Evolutionary conservation across 208 protist genomes (phyloP).

Genomic region (Acanthamoeba lenticulata): DNA sequence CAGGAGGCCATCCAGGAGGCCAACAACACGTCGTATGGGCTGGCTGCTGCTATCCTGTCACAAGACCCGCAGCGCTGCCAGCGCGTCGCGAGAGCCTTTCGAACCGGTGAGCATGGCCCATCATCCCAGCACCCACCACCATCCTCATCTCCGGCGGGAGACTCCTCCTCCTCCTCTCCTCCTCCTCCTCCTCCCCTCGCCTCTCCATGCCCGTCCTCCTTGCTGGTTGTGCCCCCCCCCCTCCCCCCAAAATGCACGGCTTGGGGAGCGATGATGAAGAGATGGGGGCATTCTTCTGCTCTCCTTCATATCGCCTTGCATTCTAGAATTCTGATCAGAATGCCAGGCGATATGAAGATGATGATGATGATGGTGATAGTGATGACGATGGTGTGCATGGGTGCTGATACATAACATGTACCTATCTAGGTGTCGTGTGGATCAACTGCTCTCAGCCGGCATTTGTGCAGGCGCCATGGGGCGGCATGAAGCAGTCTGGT

Average conservation of each 20-base stretch:
- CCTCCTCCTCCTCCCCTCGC: too few relatives aligned
- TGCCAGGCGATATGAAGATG: too few relatives aligned
- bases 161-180: too few relatives aligned
- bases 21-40: constrained; percentile 44
- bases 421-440: constrained; percentile 63
- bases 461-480: constrained; percentile 63
- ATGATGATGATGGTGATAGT: too few relatives aligned
- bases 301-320: too few relatives aligned
- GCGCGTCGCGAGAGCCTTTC: not conserved
- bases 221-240: too few relatives aligned
- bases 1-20: constrained; percentile 44
- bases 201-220: too few relatives aligned
- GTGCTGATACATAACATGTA: not conserved
- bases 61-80: not conserved
- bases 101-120: not conserved
- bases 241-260: too few relatives aligned
- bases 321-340: too few relatives aligned
- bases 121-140: not conserved
- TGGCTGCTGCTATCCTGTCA: constrained; percentile 50
- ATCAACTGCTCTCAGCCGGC: constrained; percentile 68
- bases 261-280: too few relatives aligned
- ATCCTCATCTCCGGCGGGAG: not conserved
- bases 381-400: not conserved
- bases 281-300: too few relatives aligned
- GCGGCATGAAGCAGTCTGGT: constrained; percentile 36